Evolutionary conservation across 305 asterid genomes (phyloP).

Genomic region (Solanum chacoense): DNA sequence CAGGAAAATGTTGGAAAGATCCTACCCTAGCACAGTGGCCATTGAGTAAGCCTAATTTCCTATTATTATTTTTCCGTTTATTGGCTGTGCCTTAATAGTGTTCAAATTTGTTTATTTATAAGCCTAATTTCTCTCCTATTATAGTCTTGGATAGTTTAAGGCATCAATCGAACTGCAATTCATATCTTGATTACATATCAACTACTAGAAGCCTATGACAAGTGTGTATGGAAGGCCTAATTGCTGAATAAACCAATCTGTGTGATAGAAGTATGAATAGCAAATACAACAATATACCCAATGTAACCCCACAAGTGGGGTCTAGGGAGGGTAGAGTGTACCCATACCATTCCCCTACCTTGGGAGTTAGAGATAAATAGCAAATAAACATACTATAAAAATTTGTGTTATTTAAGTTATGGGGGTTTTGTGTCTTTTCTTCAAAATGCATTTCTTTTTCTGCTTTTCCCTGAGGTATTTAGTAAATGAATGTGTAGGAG

Average conservation of each 20-base stretch:
- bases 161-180: not conserved
- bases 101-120: not conserved
- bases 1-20: conserved; percentile 96
- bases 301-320: not conserved
- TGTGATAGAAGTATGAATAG: not conserved
- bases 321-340: not conserved
- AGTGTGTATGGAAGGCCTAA: not conserved
- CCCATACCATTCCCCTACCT: not conserved
- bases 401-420: not conserved
- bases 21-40: conserved; percentile 98
- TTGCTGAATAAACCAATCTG: not conserved
- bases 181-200: not conserved
- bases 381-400: not conserved
- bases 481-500: not conserved
- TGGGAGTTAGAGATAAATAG: not conserved
- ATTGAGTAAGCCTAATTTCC: conserved; percentile 45
- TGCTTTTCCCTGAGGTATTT: not conserved
- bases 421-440: not conserved
- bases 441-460: not conserved
- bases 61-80: not conserved
- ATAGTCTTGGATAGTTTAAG: not conserved
- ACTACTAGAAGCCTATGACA: not conserved
- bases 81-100: not conserved
- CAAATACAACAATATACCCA: not conserved
- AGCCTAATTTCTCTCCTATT: not conserved